A percentile compares a stretch with the other conserved stretches of the same genome.
These are phyloP conservation scores for Leishmania turanica DNA, from an alignment of 208 protist genomes.

Conservation along the genomic window DNA sequence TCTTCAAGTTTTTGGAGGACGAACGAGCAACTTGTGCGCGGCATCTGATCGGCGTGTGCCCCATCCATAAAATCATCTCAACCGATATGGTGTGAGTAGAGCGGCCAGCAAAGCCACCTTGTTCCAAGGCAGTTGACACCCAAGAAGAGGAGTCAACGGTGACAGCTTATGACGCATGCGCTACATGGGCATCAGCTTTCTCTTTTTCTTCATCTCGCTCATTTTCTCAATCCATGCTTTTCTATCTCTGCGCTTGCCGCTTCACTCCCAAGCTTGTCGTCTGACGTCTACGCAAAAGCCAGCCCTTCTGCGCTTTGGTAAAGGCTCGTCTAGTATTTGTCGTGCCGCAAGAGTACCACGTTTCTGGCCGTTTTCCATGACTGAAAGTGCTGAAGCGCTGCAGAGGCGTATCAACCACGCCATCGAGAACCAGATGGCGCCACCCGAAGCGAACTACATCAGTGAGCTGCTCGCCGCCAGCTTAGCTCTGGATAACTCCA, in stretches of 20 bases:
- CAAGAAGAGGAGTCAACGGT: background rate
- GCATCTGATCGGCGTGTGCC: background rate
- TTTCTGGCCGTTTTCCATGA: background rate
- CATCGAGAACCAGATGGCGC: slow-evolving; percentile 26
- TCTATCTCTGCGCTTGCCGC: background rate
- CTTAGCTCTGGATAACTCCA: slow-evolving; percentile 27
- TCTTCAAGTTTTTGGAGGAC: background rate
- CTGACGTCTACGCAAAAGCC: background rate
- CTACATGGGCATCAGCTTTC: background rate
- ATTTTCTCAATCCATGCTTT: background rate
- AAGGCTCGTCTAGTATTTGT: background rate
- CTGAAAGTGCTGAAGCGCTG: slow-evolving; percentile 22
- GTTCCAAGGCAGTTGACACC: background rate
- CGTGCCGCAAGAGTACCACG: no score
- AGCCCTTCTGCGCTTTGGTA: background rate
- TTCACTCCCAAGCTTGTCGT: background rate
- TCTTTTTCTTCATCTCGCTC: background rate
- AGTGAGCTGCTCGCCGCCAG: slow-evolving; percentile 26
- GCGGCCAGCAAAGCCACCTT: background rate
- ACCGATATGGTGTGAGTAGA: background rate
- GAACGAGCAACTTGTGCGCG: background rate
- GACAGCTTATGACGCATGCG: background rate
- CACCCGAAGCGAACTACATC: slow-evolving; percentile 32
- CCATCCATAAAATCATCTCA: background rate
- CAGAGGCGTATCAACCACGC: slow-evolving; percentile 29